Evolutionary conservation across 176 grass and related monocot species (phyloP).

Genomic region (Bothriochloa decipiens): DNA sequence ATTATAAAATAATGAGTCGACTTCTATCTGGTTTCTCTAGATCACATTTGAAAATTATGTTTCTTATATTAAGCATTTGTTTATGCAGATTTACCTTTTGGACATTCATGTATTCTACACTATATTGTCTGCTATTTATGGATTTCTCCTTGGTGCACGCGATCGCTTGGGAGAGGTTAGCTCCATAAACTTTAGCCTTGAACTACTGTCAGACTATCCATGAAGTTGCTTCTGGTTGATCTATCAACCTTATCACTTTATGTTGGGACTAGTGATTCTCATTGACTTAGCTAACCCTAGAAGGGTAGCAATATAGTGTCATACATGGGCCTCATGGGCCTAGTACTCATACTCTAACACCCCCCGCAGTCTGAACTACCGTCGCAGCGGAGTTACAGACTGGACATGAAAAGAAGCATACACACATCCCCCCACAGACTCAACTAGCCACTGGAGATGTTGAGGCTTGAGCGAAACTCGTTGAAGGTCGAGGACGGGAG

Average conservation of each 20-base stretch:
- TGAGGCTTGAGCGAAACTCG: too few species aligned
- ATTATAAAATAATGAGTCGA: background rate
- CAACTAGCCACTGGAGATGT: too few species aligned
- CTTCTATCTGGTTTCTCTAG: background rate
- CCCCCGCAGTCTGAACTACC: too few species aligned
- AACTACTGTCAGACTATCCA: background rate
- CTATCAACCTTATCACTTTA: slow-evolving; percentile 8
- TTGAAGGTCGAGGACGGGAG: too few species aligned
- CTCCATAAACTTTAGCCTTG: slow-evolving; percentile 25
- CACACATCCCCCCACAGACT: too few species aligned
- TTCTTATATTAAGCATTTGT: background rate
- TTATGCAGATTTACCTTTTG: slow-evolving; percentile 93
- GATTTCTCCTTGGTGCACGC: slow-evolving; percentile 85
- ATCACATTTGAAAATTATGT: slow-evolving; percentile 19
- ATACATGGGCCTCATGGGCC: too few species aligned
- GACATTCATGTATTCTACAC: slow-evolving; percentile 95
- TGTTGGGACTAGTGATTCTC: too few species aligned
- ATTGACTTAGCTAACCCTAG: too few species aligned
- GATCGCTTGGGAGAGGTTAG: slow-evolving; percentile 91
- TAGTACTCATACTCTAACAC: too few species aligned
- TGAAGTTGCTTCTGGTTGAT: background rate
- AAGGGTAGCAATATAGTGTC: too few species aligned
- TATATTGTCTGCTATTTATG: slow-evolving; percentile 80
- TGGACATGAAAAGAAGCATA: too few species aligned
- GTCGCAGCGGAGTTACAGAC: too few species aligned